phyloP scores from a whole-genome alignment of 2,329 filamentous ascomycete species.

The Penicillium sp. region DNA sequence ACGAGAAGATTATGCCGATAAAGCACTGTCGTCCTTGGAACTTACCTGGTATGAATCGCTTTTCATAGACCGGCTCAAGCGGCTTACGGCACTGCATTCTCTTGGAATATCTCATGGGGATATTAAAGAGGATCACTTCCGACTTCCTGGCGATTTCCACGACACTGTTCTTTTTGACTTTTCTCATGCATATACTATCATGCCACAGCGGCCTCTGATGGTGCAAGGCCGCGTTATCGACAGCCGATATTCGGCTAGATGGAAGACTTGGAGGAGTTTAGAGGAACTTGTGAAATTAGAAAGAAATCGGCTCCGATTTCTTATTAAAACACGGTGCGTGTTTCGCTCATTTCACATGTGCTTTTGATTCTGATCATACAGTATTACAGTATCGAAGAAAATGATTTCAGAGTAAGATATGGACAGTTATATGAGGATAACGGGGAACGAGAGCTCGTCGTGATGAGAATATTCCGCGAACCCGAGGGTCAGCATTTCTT shows the following conservation, averaged over 20 bases:
- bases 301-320: neutral
- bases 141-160: conserved; percentile 16
- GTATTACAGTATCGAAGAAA: neutral
- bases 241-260: conserved; percentile 1
- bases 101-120: conserved; percentile 17
- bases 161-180: conserved; percentile 18
- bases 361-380: neutral
- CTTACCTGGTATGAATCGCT: conserved; percentile 14
- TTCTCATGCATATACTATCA: conserved; percentile 13
- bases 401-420: neutral
- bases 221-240: neutral
- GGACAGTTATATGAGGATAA: neutral
- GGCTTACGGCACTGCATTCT: conserved; percentile 13
- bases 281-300: conserved; percentile 5
- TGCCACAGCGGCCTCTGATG: neutral
- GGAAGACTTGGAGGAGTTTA: conserved; percentile 8
- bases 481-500: conserved; percentile 12
- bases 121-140: conserved; percentile 17
- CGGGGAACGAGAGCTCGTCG: neutral
- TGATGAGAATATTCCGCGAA: conserved; percentile 7
- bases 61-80: conserved; percentile 13
- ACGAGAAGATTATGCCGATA: neutral
- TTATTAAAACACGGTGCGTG: neutral
- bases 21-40: conserved; percentile 12
- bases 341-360: neutral